phyloP scores from a whole-genome alignment of 2,329 filamentous ascomycete species.

The Chaetomium sp. region DNA sequence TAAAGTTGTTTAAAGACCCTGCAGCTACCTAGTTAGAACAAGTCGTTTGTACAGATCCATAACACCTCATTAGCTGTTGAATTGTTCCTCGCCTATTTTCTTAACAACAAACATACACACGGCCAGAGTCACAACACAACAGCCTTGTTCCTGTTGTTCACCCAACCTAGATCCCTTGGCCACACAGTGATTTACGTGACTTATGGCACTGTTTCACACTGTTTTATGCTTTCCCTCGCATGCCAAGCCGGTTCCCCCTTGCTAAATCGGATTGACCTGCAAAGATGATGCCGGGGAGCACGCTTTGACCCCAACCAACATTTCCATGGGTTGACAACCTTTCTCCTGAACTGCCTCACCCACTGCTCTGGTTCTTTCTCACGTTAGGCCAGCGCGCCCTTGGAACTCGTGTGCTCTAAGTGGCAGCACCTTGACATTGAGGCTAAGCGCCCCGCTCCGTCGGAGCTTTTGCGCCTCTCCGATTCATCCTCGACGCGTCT shows the following conservation, averaged over 20 bases:
- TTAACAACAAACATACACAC: no score
- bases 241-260: conserved; percentile 1
- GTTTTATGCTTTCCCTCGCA: neutral
- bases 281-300: conserved; percentile 3
- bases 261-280: neutral
- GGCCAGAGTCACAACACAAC: no score
- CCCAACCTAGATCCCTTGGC: neutral
- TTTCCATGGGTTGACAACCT: neutral
- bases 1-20: no score
- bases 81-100: no score
- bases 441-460: no score
- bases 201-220: neutral
- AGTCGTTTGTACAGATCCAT: no score
- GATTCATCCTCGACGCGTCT: conserved; percentile 2
- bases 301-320: neutral
- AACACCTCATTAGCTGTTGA: no score
- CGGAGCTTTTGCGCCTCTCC: neutral
- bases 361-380: neutral
- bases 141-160: no score
- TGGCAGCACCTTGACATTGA: neutral
- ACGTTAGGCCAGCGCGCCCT: neutral
- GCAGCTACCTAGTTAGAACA: no score
- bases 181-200: neutral
- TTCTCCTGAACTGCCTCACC: neutral
- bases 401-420: neutral